phyloP scores from a whole-genome alignment of 1,139 yeast genomes.

The Yamadazyma kanchanaburiensis region DNA sequence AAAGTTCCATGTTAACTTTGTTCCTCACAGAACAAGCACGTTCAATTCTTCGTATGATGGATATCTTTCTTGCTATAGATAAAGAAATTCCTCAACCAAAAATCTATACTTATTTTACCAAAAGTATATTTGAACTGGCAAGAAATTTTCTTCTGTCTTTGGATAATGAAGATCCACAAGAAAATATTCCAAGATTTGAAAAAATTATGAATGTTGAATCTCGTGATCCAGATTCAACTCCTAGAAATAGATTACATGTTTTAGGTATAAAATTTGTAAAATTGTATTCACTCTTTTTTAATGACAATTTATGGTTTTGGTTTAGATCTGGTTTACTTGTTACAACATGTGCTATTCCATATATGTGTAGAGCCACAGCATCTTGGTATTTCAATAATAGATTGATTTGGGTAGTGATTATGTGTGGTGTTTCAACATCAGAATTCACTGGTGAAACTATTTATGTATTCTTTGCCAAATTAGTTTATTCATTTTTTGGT shows the following conservation, averaged over 20 bases:
- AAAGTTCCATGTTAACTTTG: slow-evolving; percentile 19
- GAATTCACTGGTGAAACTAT: slow-evolving; percentile 34
- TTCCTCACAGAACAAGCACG: slow-evolving; percentile 10
- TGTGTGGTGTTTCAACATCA: slow-evolving; percentile 30
- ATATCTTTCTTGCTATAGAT: slow-evolving; percentile 26
- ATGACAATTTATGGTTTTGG: slow-evolving; percentile 31
- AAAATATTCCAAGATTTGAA: slow-evolving; percentile 8
- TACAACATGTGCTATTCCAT: slow-evolving; percentile 25
- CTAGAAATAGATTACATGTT: slow-evolving; percentile 19
- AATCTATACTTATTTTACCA: slow-evolving; percentile 21
- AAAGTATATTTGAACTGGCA: slow-evolving; percentile 13
- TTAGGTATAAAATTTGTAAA: slow-evolving; percentile 17
- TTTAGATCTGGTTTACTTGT: slow-evolving; percentile 25
- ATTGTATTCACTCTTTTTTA: slow-evolving; percentile 15
- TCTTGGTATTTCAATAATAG: slow-evolving; percentile 27
- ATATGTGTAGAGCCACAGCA: slow-evolving; percentile 28
- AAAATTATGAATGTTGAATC: slow-evolving; percentile 5
- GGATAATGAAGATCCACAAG: slow-evolving; percentile 11
- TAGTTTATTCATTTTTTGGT: slow-evolving; percentile 30
- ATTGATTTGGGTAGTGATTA: slow-evolving; percentile 33
- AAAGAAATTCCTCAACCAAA: slow-evolving; percentile 23
- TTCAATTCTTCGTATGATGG: slow-evolving; percentile 21
- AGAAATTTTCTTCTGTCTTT: slow-evolving; percentile 11
- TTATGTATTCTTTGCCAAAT: slow-evolving; percentile 24
- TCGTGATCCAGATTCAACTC: slow-evolving; percentile 30